phyloP scores from a whole-genome alignment of 2,329 filamentous ascomycete genomes.

The Ophidiomyces ophidiicola region DNA sequence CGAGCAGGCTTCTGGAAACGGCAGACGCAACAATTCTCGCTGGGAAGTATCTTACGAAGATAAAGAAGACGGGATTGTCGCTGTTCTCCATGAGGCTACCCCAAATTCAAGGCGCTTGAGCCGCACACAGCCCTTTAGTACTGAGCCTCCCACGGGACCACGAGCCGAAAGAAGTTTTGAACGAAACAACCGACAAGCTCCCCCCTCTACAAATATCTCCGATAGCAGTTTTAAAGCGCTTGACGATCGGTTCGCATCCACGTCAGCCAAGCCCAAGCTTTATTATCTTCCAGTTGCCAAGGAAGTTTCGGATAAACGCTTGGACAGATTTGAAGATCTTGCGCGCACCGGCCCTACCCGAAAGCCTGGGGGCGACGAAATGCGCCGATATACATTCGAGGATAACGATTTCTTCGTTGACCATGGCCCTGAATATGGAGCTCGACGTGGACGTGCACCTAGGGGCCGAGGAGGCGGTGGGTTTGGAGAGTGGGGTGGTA shows the following conservation, averaged over 20 bases:
- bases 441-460: constrained; percentile 28
- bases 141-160: constrained; percentile 22
- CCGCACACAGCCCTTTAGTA: constrained; percentile 15
- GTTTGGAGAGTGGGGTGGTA: constrained; percentile 18
- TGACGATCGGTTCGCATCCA: constrained; percentile 49
- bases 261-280: constrained; percentile 49
- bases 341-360: constrained; percentile 29
- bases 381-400: constrained; percentile 64
- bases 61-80: constrained; percentile 45
- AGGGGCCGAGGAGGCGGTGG: constrained; percentile 23
- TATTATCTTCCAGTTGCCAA: constrained; percentile 55
- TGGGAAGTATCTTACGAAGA: constrained; percentile 65
- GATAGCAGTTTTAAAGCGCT: constrained; percentile 43
- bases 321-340: constrained; percentile 45
- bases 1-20: constrained; percentile 45
- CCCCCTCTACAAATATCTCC: constrained; percentile 9
- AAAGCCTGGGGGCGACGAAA: constrained; percentile 38
- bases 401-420: constrained; percentile 55
- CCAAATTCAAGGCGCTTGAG: constrained; percentile 3
- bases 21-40: constrained; percentile 33
- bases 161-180: constrained; percentile 18
- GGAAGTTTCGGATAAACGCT: constrained; percentile 51
- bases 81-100: constrained; percentile 42
- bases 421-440: constrained; percentile 53
- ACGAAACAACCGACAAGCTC: constrained; percentile 18